A percentile compares a stretch with the other conserved stretches of the same genome.
Conservation (phyloP, 495 filamentous ascomycete species). For the Glarea lozoyensis region DNA sequence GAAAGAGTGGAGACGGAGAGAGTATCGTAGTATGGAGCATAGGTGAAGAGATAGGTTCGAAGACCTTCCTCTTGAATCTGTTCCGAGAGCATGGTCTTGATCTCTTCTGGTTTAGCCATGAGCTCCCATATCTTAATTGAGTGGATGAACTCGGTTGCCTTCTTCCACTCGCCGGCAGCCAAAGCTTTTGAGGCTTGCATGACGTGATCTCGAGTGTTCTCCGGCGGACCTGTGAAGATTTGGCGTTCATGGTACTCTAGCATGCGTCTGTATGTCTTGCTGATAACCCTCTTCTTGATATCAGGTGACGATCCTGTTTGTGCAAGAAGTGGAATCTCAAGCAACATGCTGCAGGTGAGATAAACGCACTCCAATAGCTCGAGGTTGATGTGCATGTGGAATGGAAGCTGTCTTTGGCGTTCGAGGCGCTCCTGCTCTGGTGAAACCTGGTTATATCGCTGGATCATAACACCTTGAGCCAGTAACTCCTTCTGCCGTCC, state of each 20-base stretch:
- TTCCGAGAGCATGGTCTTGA: conserved; percentile 92
- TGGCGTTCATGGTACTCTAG: conserved; percentile 98
- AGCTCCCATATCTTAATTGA: conserved; percentile 99
- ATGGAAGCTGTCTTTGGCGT: conserved; percentile 90
- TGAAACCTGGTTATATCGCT: conserved; percentile 87
- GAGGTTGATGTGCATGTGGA: conserved; percentile 99
- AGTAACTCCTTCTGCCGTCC: conserved; percentile 96
- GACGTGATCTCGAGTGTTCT: conserved; percentile 97
- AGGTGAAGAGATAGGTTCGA: conserved; percentile 98
- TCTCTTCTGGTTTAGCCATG: conserved; percentile 78
- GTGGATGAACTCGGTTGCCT: conserved; percentile 82
- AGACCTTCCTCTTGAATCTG: conserved; percentile 98
- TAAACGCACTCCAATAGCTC: conserved; percentile 98
- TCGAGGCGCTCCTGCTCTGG: conserved; percentile 97
- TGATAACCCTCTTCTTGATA: conserved; percentile 95
- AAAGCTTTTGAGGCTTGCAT: conserved; percentile 98
- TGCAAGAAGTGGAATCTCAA: conserved; percentile 94
- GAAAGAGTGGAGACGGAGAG: conserved; percentile 76
- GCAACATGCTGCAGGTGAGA: conserved; percentile 95
- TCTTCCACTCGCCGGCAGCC: conserved; percentile 97
- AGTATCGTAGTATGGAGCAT: conserved; percentile 98
- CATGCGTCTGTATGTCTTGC: conserved; percentile 98
- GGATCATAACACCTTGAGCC: conserved; percentile 95
- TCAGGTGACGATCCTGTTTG: conserved; percentile 94
- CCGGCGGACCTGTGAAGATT: conserved; percentile 95